Conservation (phyloP, 495 filamentous ascomycete species). For the Neurospora cerealis region DNA sequence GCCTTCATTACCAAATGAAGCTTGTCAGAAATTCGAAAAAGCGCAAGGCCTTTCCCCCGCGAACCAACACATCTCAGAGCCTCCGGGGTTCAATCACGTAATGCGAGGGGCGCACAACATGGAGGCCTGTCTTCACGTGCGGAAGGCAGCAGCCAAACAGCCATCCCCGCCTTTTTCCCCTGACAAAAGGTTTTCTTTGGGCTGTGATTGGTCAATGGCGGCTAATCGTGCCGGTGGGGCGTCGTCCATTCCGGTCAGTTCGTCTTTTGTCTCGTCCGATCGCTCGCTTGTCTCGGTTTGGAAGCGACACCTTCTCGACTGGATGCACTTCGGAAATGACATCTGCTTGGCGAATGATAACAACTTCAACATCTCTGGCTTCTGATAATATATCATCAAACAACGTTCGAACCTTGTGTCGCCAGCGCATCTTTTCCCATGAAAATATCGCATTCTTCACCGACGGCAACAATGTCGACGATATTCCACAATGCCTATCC, state of each 20-base stretch:
- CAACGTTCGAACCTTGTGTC: neutral
- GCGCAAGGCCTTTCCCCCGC: neutral
- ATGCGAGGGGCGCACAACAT: neutral
- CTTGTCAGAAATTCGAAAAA: neutral
- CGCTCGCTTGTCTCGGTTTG: neutral
- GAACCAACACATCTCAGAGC: neutral
- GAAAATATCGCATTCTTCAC: neutral
- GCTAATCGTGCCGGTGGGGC: neutral
- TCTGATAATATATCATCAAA: neutral
- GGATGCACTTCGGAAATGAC: neutral
- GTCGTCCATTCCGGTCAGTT: neutral
- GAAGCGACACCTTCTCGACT: neutral
- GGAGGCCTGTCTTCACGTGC: neutral
- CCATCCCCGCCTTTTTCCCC: neutral
- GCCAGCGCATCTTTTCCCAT: neutral
- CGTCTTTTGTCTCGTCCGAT: neutral
- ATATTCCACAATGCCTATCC: neutral
- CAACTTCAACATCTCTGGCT: neutral
- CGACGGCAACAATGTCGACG: neutral
- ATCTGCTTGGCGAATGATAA: neutral
- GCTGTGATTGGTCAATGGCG: neutral
- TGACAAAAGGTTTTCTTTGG: neutral
- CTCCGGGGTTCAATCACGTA: neutral
- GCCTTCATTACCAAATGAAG: neutral
- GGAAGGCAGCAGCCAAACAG: neutral